Evolutionary conservation across 805 yeast species (phyloP).

Genomic region (Hagleromyces aurorensis): DNA sequence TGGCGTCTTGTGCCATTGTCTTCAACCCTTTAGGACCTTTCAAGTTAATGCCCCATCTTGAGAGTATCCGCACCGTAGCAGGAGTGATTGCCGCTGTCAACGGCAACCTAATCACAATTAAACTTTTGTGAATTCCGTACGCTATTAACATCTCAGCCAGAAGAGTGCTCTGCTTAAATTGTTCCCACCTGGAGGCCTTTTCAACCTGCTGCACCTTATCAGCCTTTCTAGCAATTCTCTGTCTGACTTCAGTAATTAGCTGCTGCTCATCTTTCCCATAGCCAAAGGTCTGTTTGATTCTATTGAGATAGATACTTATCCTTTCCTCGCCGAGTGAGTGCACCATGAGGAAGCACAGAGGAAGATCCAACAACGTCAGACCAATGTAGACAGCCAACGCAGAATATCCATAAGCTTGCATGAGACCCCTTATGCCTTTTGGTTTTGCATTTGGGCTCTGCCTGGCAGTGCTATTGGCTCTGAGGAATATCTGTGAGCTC

Average conservation of each 20-base stretch:
- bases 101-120: slow-evolving; percentile 79
- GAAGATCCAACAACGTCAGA: slow-evolving; percentile 69
- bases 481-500: no score
- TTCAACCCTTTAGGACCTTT: slow-evolving; percentile 32
- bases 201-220: slow-evolving; percentile 14
- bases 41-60: slow-evolving; percentile 73
- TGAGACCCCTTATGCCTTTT: slow-evolving; percentile 46
- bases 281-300: slow-evolving; percentile 56
- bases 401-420: slow-evolving; percentile 84
- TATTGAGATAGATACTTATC: slow-evolving; percentile 58
- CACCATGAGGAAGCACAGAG: slow-evolving; percentile 72
- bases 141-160: slow-evolving; percentile 85
- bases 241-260: slow-evolving; percentile 31
- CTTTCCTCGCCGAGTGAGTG: slow-evolving; percentile 83
- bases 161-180: slow-evolving; percentile 35
- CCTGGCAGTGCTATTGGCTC: slow-evolving; percentile 8
- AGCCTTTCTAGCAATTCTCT: slow-evolving; percentile 21
- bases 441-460: slow-evolving; percentile 14
- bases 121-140: slow-evolving; percentile 84
- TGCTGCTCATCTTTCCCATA: slow-evolving; percentile 43
- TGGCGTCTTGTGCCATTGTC: slow-evolving; percentile 33
- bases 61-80: slow-evolving; percentile 52
- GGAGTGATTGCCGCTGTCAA: slow-evolving; percentile 91
- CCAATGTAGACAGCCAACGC: slow-evolving; percentile 81
- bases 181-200: slow-evolving; percentile 21